Conservation (phyloP, 768 basidiomycete species). For the Kwoniella botswanensis region DNA sequence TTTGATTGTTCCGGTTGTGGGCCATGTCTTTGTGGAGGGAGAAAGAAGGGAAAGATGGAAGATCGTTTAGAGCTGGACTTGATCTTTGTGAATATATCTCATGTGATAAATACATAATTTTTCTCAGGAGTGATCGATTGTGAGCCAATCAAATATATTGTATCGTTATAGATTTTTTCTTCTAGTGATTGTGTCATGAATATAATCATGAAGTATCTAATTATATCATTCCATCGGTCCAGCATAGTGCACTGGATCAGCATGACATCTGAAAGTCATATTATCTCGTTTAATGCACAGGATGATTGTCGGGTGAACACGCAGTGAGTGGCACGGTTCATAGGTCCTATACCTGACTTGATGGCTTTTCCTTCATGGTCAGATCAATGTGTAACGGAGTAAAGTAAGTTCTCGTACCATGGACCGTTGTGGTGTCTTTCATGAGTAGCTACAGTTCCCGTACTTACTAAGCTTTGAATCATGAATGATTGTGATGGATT, state of each 20-base stretch:
- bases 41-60: neutral
- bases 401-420: no score
- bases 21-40: no score
- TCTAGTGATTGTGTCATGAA: neutral
- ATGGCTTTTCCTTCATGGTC: neutral
- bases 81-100: neutral
- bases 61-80: neutral
- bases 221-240: neutral
- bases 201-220: neutral
- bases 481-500: no score
- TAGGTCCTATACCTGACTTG: neutral
- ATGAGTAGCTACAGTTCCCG: no score
- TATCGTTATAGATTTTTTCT: neutral
- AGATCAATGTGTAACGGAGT: no score
- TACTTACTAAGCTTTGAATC: no score
- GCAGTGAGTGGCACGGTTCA: neutral
- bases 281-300: neutral
- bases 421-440: no score
- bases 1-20: neutral
- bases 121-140: neutral
- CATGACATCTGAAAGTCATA: no score
- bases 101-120: neutral
- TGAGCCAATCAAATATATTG: neutral
- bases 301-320: neutral
- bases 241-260: no score